Base-by-base conservation (phyloP, 1,284 basidiomycete genomes). In the Ganoderma lingzhi region DNA sequence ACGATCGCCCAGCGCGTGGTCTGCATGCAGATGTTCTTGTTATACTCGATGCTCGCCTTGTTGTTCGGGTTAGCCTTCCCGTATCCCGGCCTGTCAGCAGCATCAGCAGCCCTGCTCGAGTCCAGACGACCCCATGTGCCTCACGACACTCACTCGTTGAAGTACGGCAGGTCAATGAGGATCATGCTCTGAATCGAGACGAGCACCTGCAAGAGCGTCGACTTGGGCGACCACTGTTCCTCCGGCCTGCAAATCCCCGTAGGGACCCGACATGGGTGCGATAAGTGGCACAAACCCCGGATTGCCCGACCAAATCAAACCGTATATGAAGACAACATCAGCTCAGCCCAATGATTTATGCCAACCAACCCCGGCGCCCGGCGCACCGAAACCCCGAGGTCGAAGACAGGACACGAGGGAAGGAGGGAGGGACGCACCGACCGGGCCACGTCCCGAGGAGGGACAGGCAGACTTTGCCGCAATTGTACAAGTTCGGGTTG, bases 151-250 rank as follows among this genome's bases (percentile, higher is more conserved):
- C 71, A 87, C 86, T 88, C 87, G 73, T 88, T 88, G 78, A 85
- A 88, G 73, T 84, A 88, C 2, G 87, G 86, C n/a, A 82, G 71
- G 64, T 88, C 85, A 53, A 86, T 82, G 61, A 89, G 77, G 70
- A 88, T 88, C 87, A 88, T 88, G 74, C 84, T 84, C 74, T 88
- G 86, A 30, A 88, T 87, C 67, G 85, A 86, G 41, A 89, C 84
- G 14, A 88, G 77, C 12, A 88, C 86, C 74, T 88, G 87, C 45
- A 88, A 78, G 35, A 88, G 77, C 9, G 86, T 88, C n/a, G 86
- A 88, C 63, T 84, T 84, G 32, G 83, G 74, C 10, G 79, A 79
- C 87, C 87, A 88, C 73, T 85, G 81, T 77, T 88, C 87, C 72
- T 88, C 86, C 48, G 85, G 84, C 2, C 85, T 84, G 65, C 56